Conservation (phyloP, 1,139 yeast species). For the Geotrichum europaeum region DNA sequence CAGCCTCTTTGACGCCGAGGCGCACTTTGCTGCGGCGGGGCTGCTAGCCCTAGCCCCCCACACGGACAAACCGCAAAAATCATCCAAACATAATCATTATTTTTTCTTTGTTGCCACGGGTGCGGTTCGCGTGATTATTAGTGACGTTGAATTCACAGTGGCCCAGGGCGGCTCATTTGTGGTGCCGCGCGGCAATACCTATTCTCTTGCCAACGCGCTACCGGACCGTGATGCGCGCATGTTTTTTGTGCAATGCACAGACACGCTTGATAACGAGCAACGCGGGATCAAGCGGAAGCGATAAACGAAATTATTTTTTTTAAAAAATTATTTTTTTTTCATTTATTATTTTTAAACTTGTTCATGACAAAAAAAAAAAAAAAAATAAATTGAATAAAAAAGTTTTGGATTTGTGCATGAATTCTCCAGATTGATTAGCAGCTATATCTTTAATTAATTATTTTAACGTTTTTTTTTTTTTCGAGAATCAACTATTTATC, state of each 20-base stretch:
- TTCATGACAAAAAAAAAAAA: too few relatives aligned
- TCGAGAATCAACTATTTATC: too few relatives aligned
- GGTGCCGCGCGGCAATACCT: slow-evolving; percentile 70
- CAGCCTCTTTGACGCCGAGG: slow-evolving; percentile 50
- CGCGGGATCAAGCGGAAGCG: slow-evolving; percentile 1
- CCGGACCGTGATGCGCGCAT: slow-evolving; percentile 54
- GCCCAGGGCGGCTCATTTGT: slow-evolving; percentile 74
- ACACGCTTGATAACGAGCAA: slow-evolving; percentile 25
- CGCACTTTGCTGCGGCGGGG: slow-evolving; percentile 70
- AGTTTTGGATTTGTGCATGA: too few relatives aligned
- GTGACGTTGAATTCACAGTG: slow-evolving; percentile 54
- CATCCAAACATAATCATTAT: slow-evolving; percentile 62
- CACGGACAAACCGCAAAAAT: slow-evolving; percentile 54
- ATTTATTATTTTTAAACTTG: too few relatives aligned
- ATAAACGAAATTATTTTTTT: background rate
- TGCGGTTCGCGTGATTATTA: slow-evolving; percentile 57
- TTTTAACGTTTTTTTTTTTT: too few relatives aligned
- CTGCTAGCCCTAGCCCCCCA: slow-evolving; percentile 56
- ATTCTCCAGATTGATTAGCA: too few relatives aligned
- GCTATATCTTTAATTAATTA: too few relatives aligned
- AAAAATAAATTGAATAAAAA: too few relatives aligned
- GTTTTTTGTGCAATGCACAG: slow-evolving; percentile 72
- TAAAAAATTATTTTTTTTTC: background rate
- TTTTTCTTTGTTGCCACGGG: slow-evolving; percentile 75
- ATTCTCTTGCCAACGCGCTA: slow-evolving; percentile 50